A percentile compares a stretch with the other conserved stretches of the same genome.
Evolutionary conservation across 768 basidiomycete species (phyloP).

Genomic region (Collybia sp.): DNA sequence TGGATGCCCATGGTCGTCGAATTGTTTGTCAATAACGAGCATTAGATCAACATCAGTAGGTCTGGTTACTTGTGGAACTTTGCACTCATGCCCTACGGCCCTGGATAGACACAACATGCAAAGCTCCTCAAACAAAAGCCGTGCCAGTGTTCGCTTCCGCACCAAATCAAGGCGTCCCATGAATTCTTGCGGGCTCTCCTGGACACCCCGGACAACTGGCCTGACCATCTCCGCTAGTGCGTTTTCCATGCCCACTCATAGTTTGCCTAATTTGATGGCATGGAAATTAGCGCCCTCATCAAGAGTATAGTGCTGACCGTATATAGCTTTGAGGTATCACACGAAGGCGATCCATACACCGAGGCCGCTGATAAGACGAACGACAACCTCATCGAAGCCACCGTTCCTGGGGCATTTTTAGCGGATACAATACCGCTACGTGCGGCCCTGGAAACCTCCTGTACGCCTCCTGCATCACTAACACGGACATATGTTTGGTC

Average conservation of each 20-base stretch:
- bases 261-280: no score
- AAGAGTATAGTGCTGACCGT: neutral
- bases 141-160: slow-evolving; percentile 8
- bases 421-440: neutral
- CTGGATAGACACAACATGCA: slow-evolving; percentile 12
- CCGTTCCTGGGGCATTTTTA: neutral
- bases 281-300: no score
- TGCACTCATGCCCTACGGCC: slow-evolving; percentile 11
- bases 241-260: neutral
- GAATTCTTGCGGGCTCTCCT: slow-evolving; percentile 13
- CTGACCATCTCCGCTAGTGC: slow-evolving; percentile 15
- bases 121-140: slow-evolving; percentile 13
- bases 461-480: neutral
- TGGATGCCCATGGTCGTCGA: slow-evolving; percentile 17
- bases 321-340: slow-evolving; percentile 16
- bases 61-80: slow-evolving; percentile 1
- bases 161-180: slow-evolving; percentile 10
- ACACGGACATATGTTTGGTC: neutral
- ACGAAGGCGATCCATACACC: slow-evolving; percentile 2
- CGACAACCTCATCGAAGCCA: neutral
- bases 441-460: neutral
- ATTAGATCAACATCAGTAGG: neutral
- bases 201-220: slow-evolving; percentile 7
- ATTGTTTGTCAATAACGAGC: slow-evolving; percentile 4
- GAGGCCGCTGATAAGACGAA: neutral